Percentiles rank a stretch among this genome's conserved stretches.
These are phyloP conservation scores for Cladophialophora immunda DNA, from an alignment of 2,329 filamentous ascomycete species.

Conservation along the genomic window DNA sequence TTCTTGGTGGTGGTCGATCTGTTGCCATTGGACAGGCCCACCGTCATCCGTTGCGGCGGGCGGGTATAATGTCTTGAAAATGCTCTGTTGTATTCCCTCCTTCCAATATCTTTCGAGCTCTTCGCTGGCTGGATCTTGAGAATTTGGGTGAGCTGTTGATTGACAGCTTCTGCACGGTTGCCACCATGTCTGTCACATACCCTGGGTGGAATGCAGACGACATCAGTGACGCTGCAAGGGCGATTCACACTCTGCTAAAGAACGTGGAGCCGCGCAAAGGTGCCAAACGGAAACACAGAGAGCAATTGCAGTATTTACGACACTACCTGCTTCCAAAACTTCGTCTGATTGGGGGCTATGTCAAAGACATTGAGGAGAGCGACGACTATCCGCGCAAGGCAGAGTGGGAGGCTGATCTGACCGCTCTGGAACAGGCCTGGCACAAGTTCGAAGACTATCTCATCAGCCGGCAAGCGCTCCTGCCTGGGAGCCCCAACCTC, in stretches of 20 bases:
- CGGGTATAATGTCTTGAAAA: conserved; percentile 1
- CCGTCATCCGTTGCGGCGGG: not conserved
- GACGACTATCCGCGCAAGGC: not conserved
- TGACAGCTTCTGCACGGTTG: not conserved
- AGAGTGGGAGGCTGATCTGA: conserved; percentile 4
- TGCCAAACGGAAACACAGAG: not conserved
- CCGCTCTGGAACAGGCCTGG: not conserved
- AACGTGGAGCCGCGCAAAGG: not conserved
- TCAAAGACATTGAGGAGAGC: not conserved
- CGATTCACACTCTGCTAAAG: not conserved
- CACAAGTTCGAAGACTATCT: conserved; percentile 9
- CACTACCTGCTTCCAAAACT: conserved; percentile 1
- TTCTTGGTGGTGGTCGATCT: conserved; percentile 4
- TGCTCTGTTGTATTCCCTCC: not conserved
- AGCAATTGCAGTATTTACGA: not conserved
- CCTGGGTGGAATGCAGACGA: not conserved
- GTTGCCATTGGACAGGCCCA: conserved; percentile 1
- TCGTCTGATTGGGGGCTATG: not conserved
- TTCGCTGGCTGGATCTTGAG: not conserved
- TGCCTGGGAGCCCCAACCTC: not conserved
- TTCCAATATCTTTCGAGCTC: not conserved
- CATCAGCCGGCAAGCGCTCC: not conserved
- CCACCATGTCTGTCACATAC: not conserved
- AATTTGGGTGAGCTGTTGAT: not conserved
- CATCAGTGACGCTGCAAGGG: conserved; percentile 2